A percentile compares a stretch with the other conserved stretches of the same genome.
These are phyloP conservation scores for Kitagawia praeruptora DNA, from an alignment of 129 eudicot species.

Conservation along the genomic window DNA sequence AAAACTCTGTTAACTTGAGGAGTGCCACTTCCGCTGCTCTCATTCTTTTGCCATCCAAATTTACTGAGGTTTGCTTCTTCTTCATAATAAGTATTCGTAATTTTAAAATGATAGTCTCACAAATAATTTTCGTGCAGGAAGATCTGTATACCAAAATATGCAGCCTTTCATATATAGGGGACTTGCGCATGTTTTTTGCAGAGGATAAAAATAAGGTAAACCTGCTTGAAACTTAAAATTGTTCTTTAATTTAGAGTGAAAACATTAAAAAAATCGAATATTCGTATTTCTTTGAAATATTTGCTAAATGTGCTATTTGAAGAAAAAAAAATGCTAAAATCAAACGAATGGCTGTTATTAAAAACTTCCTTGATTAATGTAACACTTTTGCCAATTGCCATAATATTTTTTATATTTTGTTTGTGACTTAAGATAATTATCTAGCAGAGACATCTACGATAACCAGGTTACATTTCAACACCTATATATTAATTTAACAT, in stretches of 20 bases:
- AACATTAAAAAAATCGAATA: neutral
- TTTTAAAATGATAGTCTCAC: neutral
- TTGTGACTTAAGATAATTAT: neutral
- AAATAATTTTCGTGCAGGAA: slow-evolving; percentile 41
- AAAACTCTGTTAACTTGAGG: slow-evolving; percentile 64
- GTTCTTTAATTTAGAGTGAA: neutral
- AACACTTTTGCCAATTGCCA: too few relatives aligned
- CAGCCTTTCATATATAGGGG: slow-evolving; percentile 88
- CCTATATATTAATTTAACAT: neutral
- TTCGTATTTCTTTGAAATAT: neutral
- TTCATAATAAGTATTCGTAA: slow-evolving; percentile 13
- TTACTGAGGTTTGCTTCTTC: slow-evolving; percentile 60
- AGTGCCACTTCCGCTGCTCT: slow-evolving; percentile 92
- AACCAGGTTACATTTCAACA: neutral
- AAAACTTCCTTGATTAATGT: neutral
- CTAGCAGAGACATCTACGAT: neutral
- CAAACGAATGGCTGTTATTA: neutral
- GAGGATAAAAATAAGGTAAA: slow-evolving; percentile 88
- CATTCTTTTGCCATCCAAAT: slow-evolving; percentile 73
- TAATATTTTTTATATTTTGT: neutral
- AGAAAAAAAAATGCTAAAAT: neutral
- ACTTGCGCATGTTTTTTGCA: slow-evolving; percentile 89
- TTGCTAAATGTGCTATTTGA: neutral
- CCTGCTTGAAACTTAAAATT: neutral
- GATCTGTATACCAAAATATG: slow-evolving; percentile 82